phyloP scores from a whole-genome alignment of 345 rosid genomes.

The Isatis tinctoria region DNA sequence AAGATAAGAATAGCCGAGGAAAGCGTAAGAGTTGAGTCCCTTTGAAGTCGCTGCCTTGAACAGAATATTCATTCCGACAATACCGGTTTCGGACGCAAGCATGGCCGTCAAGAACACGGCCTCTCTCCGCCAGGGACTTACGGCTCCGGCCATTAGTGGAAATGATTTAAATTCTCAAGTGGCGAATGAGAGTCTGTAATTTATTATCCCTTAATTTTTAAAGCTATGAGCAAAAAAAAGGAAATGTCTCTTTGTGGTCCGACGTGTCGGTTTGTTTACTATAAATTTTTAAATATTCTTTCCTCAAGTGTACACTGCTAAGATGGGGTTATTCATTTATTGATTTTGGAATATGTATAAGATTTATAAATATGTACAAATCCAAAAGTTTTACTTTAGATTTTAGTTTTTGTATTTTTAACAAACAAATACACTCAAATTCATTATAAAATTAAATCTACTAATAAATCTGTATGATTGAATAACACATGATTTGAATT shows the following conservation, averaged over 20 bases:
- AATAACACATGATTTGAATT: too few species aligned
- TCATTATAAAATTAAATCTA: too few species aligned
- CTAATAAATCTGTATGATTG: too few species aligned
- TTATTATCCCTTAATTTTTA: background rate
- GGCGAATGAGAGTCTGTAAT: background rate
- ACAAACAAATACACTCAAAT: too few species aligned
- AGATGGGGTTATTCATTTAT: too few species aligned
- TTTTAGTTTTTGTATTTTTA: too few species aligned
- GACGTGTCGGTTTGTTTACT: background rate
- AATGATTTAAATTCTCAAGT: background rate
- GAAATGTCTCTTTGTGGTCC: background rate
- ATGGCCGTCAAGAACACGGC: slow-evolving; percentile 50
- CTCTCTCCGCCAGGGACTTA: slow-evolving; percentile 37
- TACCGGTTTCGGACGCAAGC: slow-evolving; percentile 50
- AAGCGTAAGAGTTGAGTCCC: slow-evolving; percentile 67
- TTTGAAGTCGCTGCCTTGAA: slow-evolving; percentile 65
- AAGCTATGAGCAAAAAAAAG: background rate
- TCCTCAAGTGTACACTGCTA: background rate
- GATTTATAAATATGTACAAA: too few species aligned
- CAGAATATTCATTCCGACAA: slow-evolving; percentile 58
- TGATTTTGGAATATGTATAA: too few species aligned
- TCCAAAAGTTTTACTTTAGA: too few species aligned
- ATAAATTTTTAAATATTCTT: background rate
- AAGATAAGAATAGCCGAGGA: slow-evolving; percentile 60
- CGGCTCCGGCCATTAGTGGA: slow-evolving; percentile 29